phyloP scores from a whole-genome alignment of 768 basidiomycete genomes.

The Macrolepiota albuminosa region DNA sequence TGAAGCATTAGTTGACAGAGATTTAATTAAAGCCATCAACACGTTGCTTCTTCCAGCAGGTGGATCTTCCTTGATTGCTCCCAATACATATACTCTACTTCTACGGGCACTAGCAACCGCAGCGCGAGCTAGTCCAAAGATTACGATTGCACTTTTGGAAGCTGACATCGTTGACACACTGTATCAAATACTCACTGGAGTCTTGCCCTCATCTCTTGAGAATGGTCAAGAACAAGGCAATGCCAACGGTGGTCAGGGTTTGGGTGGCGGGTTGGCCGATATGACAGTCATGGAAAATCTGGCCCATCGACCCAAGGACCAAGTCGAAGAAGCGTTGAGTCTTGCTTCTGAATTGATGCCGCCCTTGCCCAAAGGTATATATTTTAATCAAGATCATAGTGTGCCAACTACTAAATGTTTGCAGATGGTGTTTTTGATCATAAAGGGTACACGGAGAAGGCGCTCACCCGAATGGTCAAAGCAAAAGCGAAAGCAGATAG shows the following conservation, averaged over 20 bases:
- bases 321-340: constrained; percentile 90
- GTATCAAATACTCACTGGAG: constrained; percentile 94
- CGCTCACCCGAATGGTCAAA: constrained; percentile 69
- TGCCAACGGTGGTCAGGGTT: constrained; percentile 62
- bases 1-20: constrained; percentile 78
- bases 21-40: constrained; percentile 79
- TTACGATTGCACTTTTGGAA: constrained; percentile 81
- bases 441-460: constrained; percentile 85
- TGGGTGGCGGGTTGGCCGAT: constrained; percentile 87
- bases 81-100: constrained; percentile 84
- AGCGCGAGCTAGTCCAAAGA: constrained; percentile 83
- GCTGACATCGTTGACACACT: constrained; percentile 90
- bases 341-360: constrained; percentile 91
- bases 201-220: constrained; percentile 65
- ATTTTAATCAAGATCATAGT: not conserved
- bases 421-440: constrained; percentile 94
- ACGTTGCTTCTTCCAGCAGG: constrained; percentile 81
- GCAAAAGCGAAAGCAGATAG: constrained; percentile 81
- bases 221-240: constrained; percentile 57
- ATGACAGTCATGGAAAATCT: constrained; percentile 99
- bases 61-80: constrained; percentile 79
- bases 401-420: constrained; percentile 8
- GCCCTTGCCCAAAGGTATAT: constrained; percentile 82
- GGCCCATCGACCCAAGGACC: constrained; percentile 94
- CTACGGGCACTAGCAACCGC: constrained; percentile 86